A percentile compares a stretch with the other conserved stretches of the same genome.
phyloP scores from a whole-genome alignment of 2,329 filamentous ascomycete species.

The Clonostachys rhizophaga region DNA sequence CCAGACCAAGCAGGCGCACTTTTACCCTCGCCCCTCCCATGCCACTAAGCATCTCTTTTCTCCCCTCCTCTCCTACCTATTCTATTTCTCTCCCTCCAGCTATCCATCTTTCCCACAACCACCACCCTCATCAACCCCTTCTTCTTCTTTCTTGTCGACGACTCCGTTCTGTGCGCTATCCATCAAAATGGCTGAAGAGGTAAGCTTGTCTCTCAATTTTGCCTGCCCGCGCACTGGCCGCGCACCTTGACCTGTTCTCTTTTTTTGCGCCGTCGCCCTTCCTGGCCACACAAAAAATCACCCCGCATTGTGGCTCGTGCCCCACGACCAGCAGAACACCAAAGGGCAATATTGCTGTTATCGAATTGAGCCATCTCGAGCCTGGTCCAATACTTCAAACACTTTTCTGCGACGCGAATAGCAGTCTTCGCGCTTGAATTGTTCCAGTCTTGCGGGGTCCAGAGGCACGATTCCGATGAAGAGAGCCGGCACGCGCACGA shows the following conservation, averaged over 20 bases:
- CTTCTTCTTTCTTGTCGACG: constrained; percentile 13
- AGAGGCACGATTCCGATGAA: too few relatives aligned
- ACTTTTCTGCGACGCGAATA: too few relatives aligned
- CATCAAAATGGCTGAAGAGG: constrained; percentile 54
- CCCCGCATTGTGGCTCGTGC: constrained; percentile 40
- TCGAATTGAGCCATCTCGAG: too few relatives aligned
- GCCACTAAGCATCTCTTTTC: background rate
- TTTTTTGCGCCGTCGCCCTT: constrained; percentile 15
- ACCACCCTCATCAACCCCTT: constrained; percentile 13
- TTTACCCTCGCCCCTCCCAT: constrained; percentile 15
- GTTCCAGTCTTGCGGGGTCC: too few relatives aligned
- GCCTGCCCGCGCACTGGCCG: background rate
- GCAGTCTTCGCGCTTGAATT: too few relatives aligned
- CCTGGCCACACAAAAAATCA: constrained; percentile 26
- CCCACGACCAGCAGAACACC: constrained; percentile 19
- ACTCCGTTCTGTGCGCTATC: constrained; percentile 32
- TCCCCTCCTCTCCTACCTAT: constrained; percentile 7
- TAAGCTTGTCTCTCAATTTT: constrained; percentile 27
- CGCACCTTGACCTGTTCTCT: constrained; percentile 5
- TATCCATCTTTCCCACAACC: constrained; percentile 3
- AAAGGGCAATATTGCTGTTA: background rate
- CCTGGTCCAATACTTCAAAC: too few relatives aligned
- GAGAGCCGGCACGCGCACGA: too few relatives aligned
- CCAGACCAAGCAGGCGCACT: constrained; percentile 23
- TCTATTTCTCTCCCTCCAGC: constrained; percentile 8